Percentiles rank a stretch among this genome's conserved stretches.
Evolutionary conservation across 192 early-diverging fungal species (phyloP).

Genomic region (Kickxella alabastrina): DNA sequence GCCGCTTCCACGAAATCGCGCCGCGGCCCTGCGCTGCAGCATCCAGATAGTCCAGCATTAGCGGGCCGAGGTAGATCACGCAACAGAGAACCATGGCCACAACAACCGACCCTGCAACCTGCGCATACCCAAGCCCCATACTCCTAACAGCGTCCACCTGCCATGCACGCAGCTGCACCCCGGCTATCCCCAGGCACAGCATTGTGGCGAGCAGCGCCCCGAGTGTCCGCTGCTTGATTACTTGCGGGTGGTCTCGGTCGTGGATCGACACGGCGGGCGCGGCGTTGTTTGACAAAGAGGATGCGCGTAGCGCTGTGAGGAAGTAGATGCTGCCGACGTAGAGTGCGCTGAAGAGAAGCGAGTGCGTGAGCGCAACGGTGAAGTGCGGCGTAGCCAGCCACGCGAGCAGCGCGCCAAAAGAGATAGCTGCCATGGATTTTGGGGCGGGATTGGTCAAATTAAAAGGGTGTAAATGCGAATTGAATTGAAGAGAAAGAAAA

Average conservation of each 20-base stretch:
- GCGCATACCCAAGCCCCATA: conserved; percentile 12
- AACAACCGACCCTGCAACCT: conserved; percentile 5
- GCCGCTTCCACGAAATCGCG: neutral
- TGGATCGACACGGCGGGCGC: conserved; percentile 5
- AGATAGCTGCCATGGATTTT: too few species aligned
- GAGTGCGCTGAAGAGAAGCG: conserved; percentile 13
- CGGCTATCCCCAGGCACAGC: conserved; percentile 8
- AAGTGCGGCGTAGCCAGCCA: conserved; percentile 5
- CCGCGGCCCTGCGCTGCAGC: conserved; percentile 10
- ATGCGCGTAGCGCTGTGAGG: conserved; percentile 13
- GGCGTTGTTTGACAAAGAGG: too few species aligned
- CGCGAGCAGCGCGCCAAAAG: neutral
- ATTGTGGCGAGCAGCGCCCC: conserved; percentile 13
- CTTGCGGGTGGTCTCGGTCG: conserved; percentile 35
- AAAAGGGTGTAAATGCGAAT: neutral
- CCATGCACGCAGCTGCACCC: conserved; percentile 4
- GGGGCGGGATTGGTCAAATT: too few species aligned
- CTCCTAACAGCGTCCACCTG: neutral
- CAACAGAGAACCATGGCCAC: conserved; percentile 14
- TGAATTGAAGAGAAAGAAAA: neutral
- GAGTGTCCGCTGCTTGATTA: conserved; percentile 26
- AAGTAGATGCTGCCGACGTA: conserved; percentile 33
- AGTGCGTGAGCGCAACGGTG: conserved; percentile 8
- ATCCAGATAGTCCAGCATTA: conserved; percentile 26
- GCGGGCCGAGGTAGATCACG: conserved; percentile 30